Conservation (phyloP, 371 early-diverging fungal genomes). For the Blastocladiella emersonii region DNA sequence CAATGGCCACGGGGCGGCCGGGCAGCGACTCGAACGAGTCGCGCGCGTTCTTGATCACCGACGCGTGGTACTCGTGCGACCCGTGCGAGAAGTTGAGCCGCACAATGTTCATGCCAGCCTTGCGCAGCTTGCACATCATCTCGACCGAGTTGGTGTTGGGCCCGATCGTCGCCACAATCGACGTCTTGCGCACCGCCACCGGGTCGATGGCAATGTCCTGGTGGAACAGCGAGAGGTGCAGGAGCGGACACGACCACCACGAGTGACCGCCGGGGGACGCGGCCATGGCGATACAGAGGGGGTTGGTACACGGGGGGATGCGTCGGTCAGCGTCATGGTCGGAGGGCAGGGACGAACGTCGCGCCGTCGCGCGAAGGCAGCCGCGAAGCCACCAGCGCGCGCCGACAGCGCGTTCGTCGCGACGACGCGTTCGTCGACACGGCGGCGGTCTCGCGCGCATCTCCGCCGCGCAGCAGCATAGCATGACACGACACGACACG, state of each 20-base stretch:
- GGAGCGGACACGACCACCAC: no score
- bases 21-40: conserved; percentile 25
- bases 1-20: conserved; percentile 66
- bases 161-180: not conserved
- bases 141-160: conserved; percentile 34
- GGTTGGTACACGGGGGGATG: no score
- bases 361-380: no score
- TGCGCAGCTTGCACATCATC: conserved; percentile 65
- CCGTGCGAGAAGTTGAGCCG: conserved; percentile 95
- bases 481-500: not conserved
- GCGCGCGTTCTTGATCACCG: conserved; percentile 65
- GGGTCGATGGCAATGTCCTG: conserved; percentile 1
- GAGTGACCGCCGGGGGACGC: no score
- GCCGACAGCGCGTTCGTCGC: no score
- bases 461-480: not conserved
- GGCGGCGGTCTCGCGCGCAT: not conserved
- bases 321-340: no score
- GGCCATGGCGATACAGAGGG: no score
- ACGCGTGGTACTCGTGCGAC: conserved; percentile 79
- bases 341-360: no score
- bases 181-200: not conserved
- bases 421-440: no score
- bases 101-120: conserved; percentile 91
- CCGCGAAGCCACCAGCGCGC: no score
- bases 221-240: no score